These are phyloP conservation scores for Carallia brachiata DNA, from an alignment of 345 rosid species.

Conservation along the genomic window DNA sequence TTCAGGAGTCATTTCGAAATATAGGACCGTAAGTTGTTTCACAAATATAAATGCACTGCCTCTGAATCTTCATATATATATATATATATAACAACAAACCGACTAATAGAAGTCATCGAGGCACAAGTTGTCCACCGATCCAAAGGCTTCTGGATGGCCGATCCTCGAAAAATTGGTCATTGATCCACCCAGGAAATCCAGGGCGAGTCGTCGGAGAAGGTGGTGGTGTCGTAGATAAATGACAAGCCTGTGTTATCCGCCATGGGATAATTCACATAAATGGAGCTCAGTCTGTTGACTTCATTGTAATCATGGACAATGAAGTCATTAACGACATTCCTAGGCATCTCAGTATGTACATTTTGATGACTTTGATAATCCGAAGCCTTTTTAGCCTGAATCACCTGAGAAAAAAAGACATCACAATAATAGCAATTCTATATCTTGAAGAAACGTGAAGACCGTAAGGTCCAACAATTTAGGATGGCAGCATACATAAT, in stretches of 20 bases:
- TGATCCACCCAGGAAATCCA: constrained; percentile 80
- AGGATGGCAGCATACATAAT: constrained; percentile 51
- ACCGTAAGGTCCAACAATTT: background rate
- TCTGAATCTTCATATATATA: background rate
- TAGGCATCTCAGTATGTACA: constrained; percentile 51
- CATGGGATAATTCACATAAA: constrained; percentile 40
- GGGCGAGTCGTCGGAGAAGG: constrained; percentile 73
- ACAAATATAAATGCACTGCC: constrained; percentile 5
- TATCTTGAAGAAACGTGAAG: background rate
- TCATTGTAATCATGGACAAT: constrained; percentile 38
- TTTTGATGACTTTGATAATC: constrained; percentile 36
- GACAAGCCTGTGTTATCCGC: constrained; percentile 48
- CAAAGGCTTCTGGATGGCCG: constrained; percentile 60
- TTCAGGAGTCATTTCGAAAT: background rate
- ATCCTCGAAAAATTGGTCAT: constrained; percentile 53
- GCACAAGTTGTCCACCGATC: constrained; percentile 71
- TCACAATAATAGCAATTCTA: no score
- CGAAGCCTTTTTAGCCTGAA: constrained; percentile 80
- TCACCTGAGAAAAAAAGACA: constrained; percentile 47
- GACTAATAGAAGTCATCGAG: constrained; percentile 68
- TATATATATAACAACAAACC: background rate
- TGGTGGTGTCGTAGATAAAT: constrained; percentile 76
- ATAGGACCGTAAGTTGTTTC: background rate
- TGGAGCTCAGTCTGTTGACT: constrained; percentile 39
- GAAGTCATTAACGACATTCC: constrained; percentile 48